A percentile compares a stretch with the other conserved stretches of the same genome.
These are phyloP conservation scores for Flaveria ramosissima DNA, from an alignment of 129 eudicot genomes.

Conservation along the genomic window DNA sequence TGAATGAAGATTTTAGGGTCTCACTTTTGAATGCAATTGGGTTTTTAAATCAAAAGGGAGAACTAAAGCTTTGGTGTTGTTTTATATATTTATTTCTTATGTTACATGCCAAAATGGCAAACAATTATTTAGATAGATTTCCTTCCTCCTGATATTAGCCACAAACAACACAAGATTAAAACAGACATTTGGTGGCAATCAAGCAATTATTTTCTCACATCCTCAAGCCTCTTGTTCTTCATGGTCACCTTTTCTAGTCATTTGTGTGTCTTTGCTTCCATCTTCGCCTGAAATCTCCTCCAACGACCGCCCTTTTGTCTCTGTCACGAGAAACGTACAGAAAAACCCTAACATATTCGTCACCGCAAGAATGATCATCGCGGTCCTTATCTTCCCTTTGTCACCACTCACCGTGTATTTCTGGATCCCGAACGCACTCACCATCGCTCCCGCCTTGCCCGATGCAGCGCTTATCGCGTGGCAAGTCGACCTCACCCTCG, in stretches of 20 bases:
- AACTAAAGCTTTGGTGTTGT: not conserved
- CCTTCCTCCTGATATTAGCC: not conserved
- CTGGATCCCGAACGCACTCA: slow-evolving; percentile 55
- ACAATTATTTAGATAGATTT: slow-evolving; percentile 15
- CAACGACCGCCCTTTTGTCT: slow-evolving; percentile 61
- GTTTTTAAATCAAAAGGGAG: too few species aligned
- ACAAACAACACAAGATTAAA: not conserved
- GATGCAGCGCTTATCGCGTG: slow-evolving; percentile 64
- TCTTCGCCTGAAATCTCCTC: slow-evolving; percentile 71
- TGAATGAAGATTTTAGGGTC: too few species aligned
- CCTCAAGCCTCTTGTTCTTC: slow-evolving; percentile 26
- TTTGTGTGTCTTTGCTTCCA: slow-evolving; percentile 39
- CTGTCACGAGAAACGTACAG: slow-evolving; percentile 56
- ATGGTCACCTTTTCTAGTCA: slow-evolving; percentile 23
- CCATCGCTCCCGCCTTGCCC: slow-evolving; percentile 67
- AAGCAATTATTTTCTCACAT: not conserved
- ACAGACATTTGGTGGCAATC: not conserved
- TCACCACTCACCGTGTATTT: slow-evolving; percentile 32
- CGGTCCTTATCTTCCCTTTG: slow-evolving; percentile 28
- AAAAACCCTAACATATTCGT: slow-evolving; percentile 53
- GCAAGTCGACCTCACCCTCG: slow-evolving; percentile 59
- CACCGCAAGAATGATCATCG: slow-evolving; percentile 48
- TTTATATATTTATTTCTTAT: slow-evolving; percentile 15
- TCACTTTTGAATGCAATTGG: too few species aligned
- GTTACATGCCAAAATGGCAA: slow-evolving; percentile 6